A percentile compares a stretch with the other conserved stretches of the same genome.
Evolutionary conservation across 331 rosid species (phyloP).

Genomic region (Telfairia occidentalis): DNA sequence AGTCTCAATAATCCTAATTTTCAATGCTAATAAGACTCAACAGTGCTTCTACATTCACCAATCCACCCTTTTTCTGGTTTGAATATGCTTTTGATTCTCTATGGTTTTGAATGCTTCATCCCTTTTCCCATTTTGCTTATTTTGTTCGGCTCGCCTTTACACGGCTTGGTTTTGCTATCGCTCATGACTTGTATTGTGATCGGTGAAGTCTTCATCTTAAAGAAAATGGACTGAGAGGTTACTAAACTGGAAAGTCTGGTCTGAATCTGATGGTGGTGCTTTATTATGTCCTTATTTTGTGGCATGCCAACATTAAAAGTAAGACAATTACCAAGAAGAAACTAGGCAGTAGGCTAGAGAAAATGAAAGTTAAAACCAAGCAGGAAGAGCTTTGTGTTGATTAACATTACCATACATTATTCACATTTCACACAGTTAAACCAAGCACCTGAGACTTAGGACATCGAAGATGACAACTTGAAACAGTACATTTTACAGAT

Average conservation of each 20-base stretch:
- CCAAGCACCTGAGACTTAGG: neutral
- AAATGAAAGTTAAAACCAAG: neutral
- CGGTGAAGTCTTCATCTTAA: no score
- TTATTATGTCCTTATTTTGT: neutral
- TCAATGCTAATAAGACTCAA: neutral
- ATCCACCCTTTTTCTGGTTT: neutral
- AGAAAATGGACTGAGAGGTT: no score
- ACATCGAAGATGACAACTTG: neutral
- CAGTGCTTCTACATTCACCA: neutral
- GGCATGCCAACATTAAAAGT: neutral
- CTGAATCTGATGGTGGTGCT: neutral
- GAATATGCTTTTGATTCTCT: neutral
- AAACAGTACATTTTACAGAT: neutral
- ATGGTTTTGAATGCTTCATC: neutral
- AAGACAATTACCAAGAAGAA: neutral
- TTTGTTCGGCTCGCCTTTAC: no score
- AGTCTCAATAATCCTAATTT: neutral
- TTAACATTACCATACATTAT: conserved; percentile 5
- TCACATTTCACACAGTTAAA: neutral
- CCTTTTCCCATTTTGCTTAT: neutral
- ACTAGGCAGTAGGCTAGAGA: neutral
- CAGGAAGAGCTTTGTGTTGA: neutral
- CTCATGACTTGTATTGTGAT: no score
- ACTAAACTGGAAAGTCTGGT: neutral
- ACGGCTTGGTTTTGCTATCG: no score